Evolutionary conservation across 2,329 filamentous ascomycete species (phyloP).

Genomic region (Cladobotryum protrusum): DNA sequence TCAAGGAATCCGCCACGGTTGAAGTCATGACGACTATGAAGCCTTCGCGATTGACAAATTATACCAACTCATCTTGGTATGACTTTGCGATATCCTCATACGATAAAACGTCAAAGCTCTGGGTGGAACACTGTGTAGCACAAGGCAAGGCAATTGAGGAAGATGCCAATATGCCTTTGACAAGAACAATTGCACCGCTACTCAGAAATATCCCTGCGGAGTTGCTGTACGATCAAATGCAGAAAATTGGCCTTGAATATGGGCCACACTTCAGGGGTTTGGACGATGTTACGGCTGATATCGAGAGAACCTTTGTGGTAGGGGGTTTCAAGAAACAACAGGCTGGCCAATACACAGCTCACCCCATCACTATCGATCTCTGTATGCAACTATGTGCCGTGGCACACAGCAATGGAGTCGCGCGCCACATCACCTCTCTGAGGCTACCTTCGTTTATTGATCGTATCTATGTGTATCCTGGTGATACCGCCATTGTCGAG

Average conservation of each 20-base stretch:
- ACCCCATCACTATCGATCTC: slow-evolving; percentile 32
- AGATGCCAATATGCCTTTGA: background rate
- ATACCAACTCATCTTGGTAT: slow-evolving; percentile 13
- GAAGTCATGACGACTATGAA: slow-evolving; percentile 13
- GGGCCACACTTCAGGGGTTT: slow-evolving; percentile 2
- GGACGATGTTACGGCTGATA: background rate
- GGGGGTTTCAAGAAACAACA: background rate
- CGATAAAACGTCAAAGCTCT: slow-evolving; percentile 4
- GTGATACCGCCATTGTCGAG: background rate
- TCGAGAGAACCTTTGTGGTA: background rate
- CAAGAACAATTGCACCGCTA: background rate
- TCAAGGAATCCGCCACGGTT: slow-evolving; percentile 3
- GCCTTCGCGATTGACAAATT: slow-evolving; percentile 6
- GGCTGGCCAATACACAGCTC: slow-evolving; percentile 16
- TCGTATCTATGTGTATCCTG: slow-evolving; percentile 1
- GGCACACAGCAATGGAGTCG: slow-evolving; percentile 16
- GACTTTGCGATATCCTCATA: slow-evolving; percentile 11
- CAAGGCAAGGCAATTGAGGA: slow-evolving; percentile 3
- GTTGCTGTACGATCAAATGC: background rate
- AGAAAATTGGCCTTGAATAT: slow-evolving; percentile 3
- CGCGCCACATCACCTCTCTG: slow-evolving; percentile 7
- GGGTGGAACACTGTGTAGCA: slow-evolving; percentile 9
- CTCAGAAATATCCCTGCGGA: background rate
- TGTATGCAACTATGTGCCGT: slow-evolving; percentile 26
- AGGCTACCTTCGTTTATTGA: slow-evolving; percentile 3